Conservation (phyloP, 257 asterid genomes). For the Lycium barbarum region DNA sequence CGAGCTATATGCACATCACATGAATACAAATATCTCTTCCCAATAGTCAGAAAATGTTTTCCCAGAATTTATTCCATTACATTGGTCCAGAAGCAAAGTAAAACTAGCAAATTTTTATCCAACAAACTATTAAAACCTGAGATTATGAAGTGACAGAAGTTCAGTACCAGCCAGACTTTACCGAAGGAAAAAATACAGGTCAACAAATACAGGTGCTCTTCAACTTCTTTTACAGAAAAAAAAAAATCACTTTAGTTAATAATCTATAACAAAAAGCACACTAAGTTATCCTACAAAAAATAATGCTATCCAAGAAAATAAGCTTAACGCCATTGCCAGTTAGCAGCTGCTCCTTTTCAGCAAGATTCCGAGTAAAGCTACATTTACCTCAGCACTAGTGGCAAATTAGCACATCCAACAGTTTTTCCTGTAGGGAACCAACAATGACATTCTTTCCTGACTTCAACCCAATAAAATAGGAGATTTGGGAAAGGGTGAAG, state of each 20-base stretch:
- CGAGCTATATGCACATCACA: not conserved
- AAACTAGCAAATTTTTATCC: not conserved
- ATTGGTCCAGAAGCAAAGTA: not conserved
- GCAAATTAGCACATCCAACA: conserved; percentile 36
- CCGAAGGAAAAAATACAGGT: conserved; percentile 11
- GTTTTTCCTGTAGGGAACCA: conserved; percentile 51
- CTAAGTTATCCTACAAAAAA: conserved; percentile 47
- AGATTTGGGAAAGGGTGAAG: conserved; percentile 27
- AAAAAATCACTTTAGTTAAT: conserved; percentile 5
- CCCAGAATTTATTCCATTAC: not conserved
- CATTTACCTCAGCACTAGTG: conserved; percentile 32
- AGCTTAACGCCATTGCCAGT: conserved; percentile 55
- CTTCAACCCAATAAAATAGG: conserved; percentile 43
- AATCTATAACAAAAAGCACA: conserved; percentile 32
- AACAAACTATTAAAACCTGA: not conserved
- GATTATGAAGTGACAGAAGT: conserved; percentile 22
- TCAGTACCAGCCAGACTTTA: not conserved
- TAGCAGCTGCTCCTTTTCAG: conserved; percentile 42
- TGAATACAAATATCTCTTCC: not conserved
- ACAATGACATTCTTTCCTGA: conserved; percentile 47
- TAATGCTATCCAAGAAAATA: conserved; percentile 14
- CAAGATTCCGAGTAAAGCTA: conserved; percentile 30
- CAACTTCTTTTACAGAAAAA: conserved; percentile 38
- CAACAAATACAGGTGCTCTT: conserved; percentile 16
- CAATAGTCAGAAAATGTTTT: not conserved